Base-by-base conservation (phyloP, 805 yeast species). In the Saccharomyces paradoxus region DNA sequence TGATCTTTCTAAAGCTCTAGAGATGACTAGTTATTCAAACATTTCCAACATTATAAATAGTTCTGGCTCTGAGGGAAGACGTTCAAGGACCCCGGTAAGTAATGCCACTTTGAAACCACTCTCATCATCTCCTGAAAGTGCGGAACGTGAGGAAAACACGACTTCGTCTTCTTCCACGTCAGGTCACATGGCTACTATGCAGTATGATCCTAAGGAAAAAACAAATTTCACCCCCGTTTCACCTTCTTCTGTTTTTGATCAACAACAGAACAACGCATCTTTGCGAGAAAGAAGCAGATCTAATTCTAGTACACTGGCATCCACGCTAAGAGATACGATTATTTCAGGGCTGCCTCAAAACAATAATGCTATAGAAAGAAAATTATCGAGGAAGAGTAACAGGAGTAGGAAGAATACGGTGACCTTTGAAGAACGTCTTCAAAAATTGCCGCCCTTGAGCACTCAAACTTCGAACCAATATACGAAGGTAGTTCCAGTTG, bases 1-100 rank as follows among this genome's bases (percentile, higher is more conserved):
- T 46, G 67, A 66, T 56, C 58, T 66, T n/a, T 65, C 70, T 13
- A 65, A 65, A 51, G 69, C 70, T 5, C 52, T 66, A 32, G 66
- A 66, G 54, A 66, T 66, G 44, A n/a, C 62, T 62, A 24, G 44
- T 24, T 24, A 37, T 17, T 37, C 44, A 37, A 37, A 37, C 12
- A 37, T 37, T 17, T 9, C 24, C 24, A 37, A 37, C 4, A 37
- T 37, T 17, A 37, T 37, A 2, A n/a, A 31, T 14, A 14, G 17
- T 17, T 10, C 44, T 9, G 44, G 44, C 6, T 37, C 44, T 9
- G 44, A 37, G 4, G 44, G 44, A 9, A 37, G 44, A 37, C 17
- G 22, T 21, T 37, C 44, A 37, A 37, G 44, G 8, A 37, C 44
- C 8, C 44, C 44, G 24, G 12, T 37, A 17, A 37, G 44, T 24